These are phyloP conservation scores for Aspergillus flavus DNA, from an alignment of 2,329 filamentous ascomycete species.

Conservation along the genomic window DNA sequence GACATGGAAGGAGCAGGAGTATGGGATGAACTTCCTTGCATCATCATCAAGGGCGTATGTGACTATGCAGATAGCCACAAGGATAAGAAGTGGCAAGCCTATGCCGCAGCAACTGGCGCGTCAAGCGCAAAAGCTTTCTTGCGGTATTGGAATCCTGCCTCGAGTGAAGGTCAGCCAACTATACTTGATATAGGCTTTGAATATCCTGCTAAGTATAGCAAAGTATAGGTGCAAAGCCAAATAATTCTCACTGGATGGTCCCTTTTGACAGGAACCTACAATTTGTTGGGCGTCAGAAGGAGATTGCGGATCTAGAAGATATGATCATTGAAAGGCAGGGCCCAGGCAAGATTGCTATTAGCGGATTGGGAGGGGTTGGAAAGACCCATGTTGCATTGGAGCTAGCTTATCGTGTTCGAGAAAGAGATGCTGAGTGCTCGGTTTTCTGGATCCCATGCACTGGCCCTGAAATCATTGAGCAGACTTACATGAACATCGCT, in stretches of 20 bases:
- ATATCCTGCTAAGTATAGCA: neutral
- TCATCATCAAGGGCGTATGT: neutral
- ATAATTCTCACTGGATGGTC: slow-evolving; percentile 5
- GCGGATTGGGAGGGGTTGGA: slow-evolving; percentile 30
- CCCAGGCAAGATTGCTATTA: slow-evolving; percentile 21
- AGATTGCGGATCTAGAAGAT: slow-evolving; percentile 10
- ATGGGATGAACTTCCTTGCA: neutral
- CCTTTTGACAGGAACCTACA: slow-evolving; percentile 9
- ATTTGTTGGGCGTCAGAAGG: slow-evolving; percentile 17
- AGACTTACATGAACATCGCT: slow-evolving; percentile 12
- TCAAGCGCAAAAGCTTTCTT: neutral
- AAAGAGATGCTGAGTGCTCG: slow-evolving; percentile 22
- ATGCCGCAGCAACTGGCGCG: neutral
- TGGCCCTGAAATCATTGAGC: slow-evolving; percentile 24
- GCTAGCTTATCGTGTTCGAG: slow-evolving; percentile 25
- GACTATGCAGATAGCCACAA: neutral
- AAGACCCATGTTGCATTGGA: slow-evolving; percentile 33
- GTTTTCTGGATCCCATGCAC: slow-evolving; percentile 31
- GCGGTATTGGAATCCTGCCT: neutral
- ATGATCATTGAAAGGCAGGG: slow-evolving; percentile 3
- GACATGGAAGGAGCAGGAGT: neutral
- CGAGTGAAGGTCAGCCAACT: neutral
- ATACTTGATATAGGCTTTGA: neutral
- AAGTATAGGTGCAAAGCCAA: neutral
- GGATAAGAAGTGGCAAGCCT: neutral